Base-by-base conservation (phyloP, 2,329 filamentous ascomycete species). In the Dryadomyces quercus-mongolicae region DNA sequence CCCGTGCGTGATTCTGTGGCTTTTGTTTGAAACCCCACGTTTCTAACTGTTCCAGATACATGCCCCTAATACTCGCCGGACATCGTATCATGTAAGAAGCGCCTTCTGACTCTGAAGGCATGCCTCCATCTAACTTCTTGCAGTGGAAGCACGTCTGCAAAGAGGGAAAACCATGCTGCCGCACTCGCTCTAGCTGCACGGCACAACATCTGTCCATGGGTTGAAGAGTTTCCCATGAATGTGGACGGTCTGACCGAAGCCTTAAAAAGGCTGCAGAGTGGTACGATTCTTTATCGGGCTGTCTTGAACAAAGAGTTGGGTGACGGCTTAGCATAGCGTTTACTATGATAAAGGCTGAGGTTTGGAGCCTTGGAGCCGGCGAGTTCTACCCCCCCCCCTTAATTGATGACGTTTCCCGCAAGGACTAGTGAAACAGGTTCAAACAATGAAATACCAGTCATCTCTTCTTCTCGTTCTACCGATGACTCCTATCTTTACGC, bases 131-230 rank as follows among this genome's bases (percentile, higher is more conserved):
- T 47, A 22, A 40, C 10, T 3, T 18, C 3, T 12, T 21, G 12
- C 46, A 44, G 40, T 42, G 9, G 13, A 16, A 52, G 49, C 49
- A 25, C 53, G 3, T 36, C 43, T 1, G 48, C 70, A 59, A 77
- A 77, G 12, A 31, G 49, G 12, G 46, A 51, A 15, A 54, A 55
- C 31, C 38, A 53, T 13, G 42, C 53, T 5, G 75, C 81, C 59
- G 84, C 85, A 79, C 61, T 85, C 55, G 60, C 74, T 50, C 72
- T 85, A 56, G 81, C 77, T 10, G 78, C 71, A 0, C 73, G 80
- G 48, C 76, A 82, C 66, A 72, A 73, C 5, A 68, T 85, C 42
- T 73, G 75, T 66, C 73, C 80, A 1, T 80, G 77, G 75, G 70
- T 83, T 38, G 66, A 81, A 60, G 68, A 74, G 64, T 69, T 74